Evolutionary conservation across 331 rosid species (phyloP), one percentile per base, ranked within the genome.

Genomic region (Telfairia occidentalis): DNA sequence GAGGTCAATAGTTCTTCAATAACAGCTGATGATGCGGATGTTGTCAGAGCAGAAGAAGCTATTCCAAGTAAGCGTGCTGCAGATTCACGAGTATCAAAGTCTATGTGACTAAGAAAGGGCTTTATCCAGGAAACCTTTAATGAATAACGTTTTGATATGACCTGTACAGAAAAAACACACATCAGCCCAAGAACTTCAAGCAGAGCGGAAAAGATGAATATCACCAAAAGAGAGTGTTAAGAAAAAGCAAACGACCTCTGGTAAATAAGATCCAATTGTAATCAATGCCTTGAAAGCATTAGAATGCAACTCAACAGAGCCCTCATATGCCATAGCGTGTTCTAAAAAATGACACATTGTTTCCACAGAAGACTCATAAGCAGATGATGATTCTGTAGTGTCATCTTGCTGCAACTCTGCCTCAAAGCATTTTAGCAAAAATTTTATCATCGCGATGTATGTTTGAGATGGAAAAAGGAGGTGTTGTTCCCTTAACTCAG

Each of bases 51-150:
- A 78, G 91, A 91, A 78, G 98, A 89, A 76, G 91, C 95, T 59
- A 94, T 83, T 78, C 98, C 98, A 81, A 94, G 96, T 87, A 94
- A 78, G 32, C 96, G 91, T 77, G 98, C 97, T 48, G 88, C 86
- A 76, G 95, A 87, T 86, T 94, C 97, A 78, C 97, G 98, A 64
- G 97, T 90, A 78, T 91, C 90, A 86, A 86, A 76, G 77, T 94
- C 96, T 78, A 94, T 85, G 60, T 94, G 98, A 87, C 85, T 86
- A 46, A 91, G 84, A 57, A 91, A 81, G 79, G 84, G 88, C 86
- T 88, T 91, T 77, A 94, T 84, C 97, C 97, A 91, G 54, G 91
- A 86, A 82, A 86, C 78, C 84, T 86, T 91, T 40, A 15, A 79
- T 26, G 89, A 87, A 78, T 82, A 89, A 80, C 83, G 91, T 32